A percentile compares a stretch with the other conserved stretches of the same genome.
Evolutionary conservation across 257 asterid species (phyloP).

Genomic region (Nicotiana tabacum): DNA sequence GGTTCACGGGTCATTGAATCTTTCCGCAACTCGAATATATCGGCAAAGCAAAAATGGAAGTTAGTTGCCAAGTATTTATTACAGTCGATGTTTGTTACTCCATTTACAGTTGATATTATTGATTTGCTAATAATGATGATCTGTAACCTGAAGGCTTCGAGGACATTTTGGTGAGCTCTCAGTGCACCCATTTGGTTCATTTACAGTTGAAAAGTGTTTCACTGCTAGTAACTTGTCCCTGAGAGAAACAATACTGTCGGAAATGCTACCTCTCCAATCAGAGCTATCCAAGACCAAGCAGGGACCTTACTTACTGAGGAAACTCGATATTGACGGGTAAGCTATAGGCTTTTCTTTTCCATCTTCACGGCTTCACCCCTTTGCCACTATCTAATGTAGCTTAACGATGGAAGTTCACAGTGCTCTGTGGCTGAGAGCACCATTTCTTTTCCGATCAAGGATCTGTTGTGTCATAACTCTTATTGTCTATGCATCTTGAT

Average conservation of each 20-base stretch:
- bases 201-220: conserved; percentile 82
- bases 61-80: conserved; percentile 60
- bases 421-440: background rate
- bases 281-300: conserved; percentile 79
- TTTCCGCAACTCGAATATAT: conserved; percentile 64
- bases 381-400: background rate
- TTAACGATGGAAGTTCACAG: background rate
- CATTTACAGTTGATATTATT: conserved; percentile 1
- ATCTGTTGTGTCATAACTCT: background rate
- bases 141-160: conserved; percentile 45
- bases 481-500: background rate
- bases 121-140: conserved; percentile 6
- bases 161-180: conserved; percentile 95
- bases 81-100: conserved; percentile 2
- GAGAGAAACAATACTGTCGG: conserved; percentile 80
- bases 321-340: conserved; percentile 91
- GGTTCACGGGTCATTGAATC: conserved; percentile 93
- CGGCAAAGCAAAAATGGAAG: conserved; percentile 73
- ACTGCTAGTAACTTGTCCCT: conserved; percentile 52
- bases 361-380: background rate
- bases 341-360: conserved; percentile 7
- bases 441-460: background rate
- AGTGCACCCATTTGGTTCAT: conserved; percentile 68
- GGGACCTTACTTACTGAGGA: conserved; percentile 90
- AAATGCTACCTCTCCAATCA: conserved; percentile 54